phyloP scores from a whole-genome alignment of 2,329 filamentous ascomycete species.

The Triangularia setosa region DNA sequence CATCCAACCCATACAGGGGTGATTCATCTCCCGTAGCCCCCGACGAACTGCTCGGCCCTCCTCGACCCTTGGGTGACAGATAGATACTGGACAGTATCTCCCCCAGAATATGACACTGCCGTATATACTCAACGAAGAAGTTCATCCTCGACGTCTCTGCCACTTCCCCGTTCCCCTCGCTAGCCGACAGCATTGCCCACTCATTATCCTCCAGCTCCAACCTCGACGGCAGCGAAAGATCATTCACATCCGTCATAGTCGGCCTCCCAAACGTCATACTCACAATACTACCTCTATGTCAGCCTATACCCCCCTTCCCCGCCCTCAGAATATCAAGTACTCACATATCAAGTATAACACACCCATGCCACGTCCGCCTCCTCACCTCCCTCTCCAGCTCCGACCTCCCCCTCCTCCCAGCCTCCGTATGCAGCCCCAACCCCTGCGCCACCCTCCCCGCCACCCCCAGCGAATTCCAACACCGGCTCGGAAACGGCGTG shows the following conservation, averaged over 20 bases:
- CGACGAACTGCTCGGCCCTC: neutral
- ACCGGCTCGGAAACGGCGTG: constrained; percentile 38
- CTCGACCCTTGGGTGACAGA: constrained; percentile 9
- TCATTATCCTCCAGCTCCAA: constrained; percentile 8
- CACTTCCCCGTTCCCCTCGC: neutral
- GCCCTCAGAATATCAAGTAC: neutral
- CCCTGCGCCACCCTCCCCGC: constrained; percentile 40
- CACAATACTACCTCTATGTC: constrained; percentile 21
- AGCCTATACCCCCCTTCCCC: neutral
- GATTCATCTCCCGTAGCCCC: neutral
- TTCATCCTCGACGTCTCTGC: constrained; percentile 12
- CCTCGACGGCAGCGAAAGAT: constrained; percentile 17
- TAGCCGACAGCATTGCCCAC: neutral
- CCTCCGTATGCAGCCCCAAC: constrained; percentile 37
- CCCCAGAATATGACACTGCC: constrained; percentile 19
- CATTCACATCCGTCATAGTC: constrained; percentile 24
- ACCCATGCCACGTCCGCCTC: constrained; percentile 26
- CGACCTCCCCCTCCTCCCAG: constrained; percentile 14
- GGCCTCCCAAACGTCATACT: constrained; percentile 29
- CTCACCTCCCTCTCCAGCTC: constrained; percentile 35
- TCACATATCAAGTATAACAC: constrained; percentile 25
- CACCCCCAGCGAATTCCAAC: constrained; percentile 41
- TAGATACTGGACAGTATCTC: constrained; percentile 23
- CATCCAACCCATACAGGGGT: constrained; percentile 15
- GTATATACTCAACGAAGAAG: constrained; percentile 21